phyloP scores from a whole-genome alignment of 2,329 filamentous ascomycete species.

The Diaporthe capsici region DNA sequence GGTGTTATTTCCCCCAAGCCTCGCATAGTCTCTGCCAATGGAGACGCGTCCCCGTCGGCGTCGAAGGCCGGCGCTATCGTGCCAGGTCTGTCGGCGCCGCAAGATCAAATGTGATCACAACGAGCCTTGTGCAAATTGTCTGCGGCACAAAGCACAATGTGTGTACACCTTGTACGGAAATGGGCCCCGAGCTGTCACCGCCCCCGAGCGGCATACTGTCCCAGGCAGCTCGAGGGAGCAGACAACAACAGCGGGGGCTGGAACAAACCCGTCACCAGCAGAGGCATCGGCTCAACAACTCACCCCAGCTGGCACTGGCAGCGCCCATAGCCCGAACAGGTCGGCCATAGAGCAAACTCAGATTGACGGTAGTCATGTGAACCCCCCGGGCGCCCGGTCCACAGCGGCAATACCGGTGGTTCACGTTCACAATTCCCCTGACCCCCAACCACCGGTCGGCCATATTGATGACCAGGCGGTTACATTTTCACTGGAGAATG shows the following conservation, averaged over 20 bases:
- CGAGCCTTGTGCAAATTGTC: constrained; percentile 80
- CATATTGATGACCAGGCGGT: background rate
- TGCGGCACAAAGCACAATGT: constrained; percentile 91
- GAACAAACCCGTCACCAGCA: background rate
- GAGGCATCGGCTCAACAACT: background rate
- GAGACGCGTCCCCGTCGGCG: background rate
- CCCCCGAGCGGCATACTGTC: background rate
- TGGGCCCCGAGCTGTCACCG: background rate
- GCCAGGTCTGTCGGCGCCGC: constrained; percentile 20
- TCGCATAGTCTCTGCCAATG: background rate
- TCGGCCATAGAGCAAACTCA: background rate
- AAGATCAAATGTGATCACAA: constrained; percentile 35
- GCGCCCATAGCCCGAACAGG: no score
- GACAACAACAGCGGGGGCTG: background rate
- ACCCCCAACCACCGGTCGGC: background rate
- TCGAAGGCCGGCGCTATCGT: constrained; percentile 31
- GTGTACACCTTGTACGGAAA: constrained; percentile 57
- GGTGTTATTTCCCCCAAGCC: background rate
- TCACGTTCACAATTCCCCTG: no score
- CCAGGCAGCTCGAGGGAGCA: background rate
- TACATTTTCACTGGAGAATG: no score
- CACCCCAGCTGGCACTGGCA: background rate
- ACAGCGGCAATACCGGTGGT: background rate
- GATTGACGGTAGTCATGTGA: no score
- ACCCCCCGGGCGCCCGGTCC: background rate